A percentile compares a stretch with the other conserved stretches of the same genome.
These are phyloP conservation scores for Wickerhamiella qilinensis DNA, from an alignment of 805 yeast species.

Conservation along the genomic window DNA sequence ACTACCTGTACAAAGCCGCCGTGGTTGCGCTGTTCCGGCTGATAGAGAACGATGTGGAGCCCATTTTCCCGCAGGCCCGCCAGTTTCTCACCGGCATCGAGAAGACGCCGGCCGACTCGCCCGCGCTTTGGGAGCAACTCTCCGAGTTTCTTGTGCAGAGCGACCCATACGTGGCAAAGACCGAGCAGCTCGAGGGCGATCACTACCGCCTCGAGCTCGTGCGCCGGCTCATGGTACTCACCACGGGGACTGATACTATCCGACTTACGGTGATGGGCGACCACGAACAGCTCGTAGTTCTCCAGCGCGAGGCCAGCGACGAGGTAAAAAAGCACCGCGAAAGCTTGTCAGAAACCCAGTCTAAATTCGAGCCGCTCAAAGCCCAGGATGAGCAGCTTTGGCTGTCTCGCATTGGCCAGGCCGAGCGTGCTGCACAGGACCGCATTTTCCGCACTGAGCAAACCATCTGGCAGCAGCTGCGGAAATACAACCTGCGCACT, in stretches of 20 bases:
- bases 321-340: conserved; percentile 16
- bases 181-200: conserved; percentile 14
- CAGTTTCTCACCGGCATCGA: conserved; percentile 19
- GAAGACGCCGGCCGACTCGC: conserved; percentile 19
- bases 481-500: conserved; percentile 20
- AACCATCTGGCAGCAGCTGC: conserved; percentile 14
- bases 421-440: conserved; percentile 14
- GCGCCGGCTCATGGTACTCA: conserved; percentile 16
- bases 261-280: conserved; percentile 21
- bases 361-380: conserved; percentile 13
- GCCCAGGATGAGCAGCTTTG: conserved; percentile 14
- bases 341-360: conserved; percentile 13
- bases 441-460: conserved; percentile 18
- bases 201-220: conserved; percentile 16
- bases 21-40: conserved; percentile 18
- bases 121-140: conserved; percentile 20
- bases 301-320: conserved; percentile 15
- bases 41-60: conserved; percentile 19
- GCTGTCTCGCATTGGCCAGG: conserved; percentile 15
- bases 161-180: conserved; percentile 9
- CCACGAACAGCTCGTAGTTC: conserved; percentile 16
- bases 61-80: conserved; percentile 16
- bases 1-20: conserved; percentile 21
- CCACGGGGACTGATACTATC: conserved; percentile 22
- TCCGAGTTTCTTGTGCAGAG: conserved; percentile 12